Percentiles rank a stretch among this genome's conserved stretches.
Conservation (phyloP, 2,329 filamentous ascomycete genomes). For the Sporothrix globosa region DNA sequence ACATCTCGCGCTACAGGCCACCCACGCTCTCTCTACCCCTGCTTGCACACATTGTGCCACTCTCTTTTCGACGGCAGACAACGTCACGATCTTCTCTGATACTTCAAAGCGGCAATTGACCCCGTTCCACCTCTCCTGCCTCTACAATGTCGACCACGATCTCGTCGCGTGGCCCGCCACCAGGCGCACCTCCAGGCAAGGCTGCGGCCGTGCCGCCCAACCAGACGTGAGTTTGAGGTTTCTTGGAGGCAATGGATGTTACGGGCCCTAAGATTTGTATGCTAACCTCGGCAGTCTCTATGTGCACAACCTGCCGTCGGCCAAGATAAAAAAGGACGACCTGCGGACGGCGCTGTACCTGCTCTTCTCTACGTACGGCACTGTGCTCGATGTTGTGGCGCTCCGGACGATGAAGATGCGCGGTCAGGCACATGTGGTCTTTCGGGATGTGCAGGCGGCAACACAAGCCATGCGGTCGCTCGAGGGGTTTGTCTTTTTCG, state of each 20-base stretch:
- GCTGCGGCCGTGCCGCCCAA: constrained; percentile 66
- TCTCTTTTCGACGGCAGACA: background rate
- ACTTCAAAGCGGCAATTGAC: constrained; percentile 2
- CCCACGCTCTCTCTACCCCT: background rate
- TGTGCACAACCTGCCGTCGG: constrained; percentile 78
- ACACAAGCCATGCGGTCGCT: constrained; percentile 91
- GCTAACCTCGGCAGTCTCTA: constrained; percentile 67
- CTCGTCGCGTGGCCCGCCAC: constrained; percentile 40
- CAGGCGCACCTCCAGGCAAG: constrained; percentile 44
- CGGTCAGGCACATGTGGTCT: constrained; percentile 92
- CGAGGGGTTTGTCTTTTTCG: constrained; percentile 84
- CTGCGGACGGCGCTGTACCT: constrained; percentile 86
- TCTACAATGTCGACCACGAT: constrained; percentile 44
- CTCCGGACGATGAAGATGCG: constrained; percentile 91
- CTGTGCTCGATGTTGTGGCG: constrained; percentile 87
- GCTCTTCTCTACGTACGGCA: constrained; percentile 90
- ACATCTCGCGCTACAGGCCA: background rate
- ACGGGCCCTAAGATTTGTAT: background rate
- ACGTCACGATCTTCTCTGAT: background rate
- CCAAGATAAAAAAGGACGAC: constrained; percentile 88
- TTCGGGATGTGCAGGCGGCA: constrained; percentile 84
- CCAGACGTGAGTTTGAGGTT: constrained; percentile 65
- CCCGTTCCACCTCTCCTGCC: background rate
- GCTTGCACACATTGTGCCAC: background rate
- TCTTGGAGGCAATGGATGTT: no score